phyloP scores from a whole-genome alignment of 768 basidiomycete genomes.

The Termitomyces titanicus region DNA sequence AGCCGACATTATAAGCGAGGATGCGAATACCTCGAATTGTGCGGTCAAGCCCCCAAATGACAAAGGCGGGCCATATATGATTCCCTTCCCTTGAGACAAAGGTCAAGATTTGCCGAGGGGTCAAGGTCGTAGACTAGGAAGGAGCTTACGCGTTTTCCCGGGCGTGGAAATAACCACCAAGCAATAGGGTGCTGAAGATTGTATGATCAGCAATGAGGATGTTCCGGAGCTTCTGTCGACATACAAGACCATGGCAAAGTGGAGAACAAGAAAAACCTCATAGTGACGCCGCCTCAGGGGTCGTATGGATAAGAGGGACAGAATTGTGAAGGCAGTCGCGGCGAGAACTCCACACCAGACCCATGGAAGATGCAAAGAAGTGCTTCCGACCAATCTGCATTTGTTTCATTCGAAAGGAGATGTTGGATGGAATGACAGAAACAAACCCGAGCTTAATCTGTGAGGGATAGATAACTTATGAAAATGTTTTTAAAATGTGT shows the following conservation, averaged over 20 bases:
- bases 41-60: slow-evolving; percentile 56
- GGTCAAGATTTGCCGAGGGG: no score
- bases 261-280: slow-evolving; percentile 49
- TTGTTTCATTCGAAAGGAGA: not conserved
- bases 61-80: slow-evolving; percentile 45
- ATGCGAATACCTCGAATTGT: slow-evolving; percentile 44
- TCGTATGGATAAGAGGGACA: slow-evolving; percentile 45
- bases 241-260: slow-evolving; percentile 39
- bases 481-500: not conserved
- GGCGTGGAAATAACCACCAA: slow-evolving; percentile 40
- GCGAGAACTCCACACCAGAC: slow-evolving; percentile 36
- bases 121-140: not conserved
- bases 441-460: slow-evolving; percentile 19
- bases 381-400: slow-evolving; percentile 10
- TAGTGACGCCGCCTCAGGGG: slow-evolving; percentile 43
- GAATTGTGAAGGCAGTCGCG: slow-evolving; percentile 33
- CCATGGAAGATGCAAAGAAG: slow-evolving; percentile 19
- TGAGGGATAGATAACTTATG: not conserved
- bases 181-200: slow-evolving; percentile 28
- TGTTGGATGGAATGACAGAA: no score
- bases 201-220: not conserved
- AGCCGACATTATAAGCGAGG: slow-evolving; percentile 37
- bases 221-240: slow-evolving; percentile 2
- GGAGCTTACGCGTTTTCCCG: slow-evolving; percentile 22
- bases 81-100: slow-evolving; percentile 14